Base-by-base conservation (phyloP, 257 asterid species). In the Scutellaria minor region DNA sequence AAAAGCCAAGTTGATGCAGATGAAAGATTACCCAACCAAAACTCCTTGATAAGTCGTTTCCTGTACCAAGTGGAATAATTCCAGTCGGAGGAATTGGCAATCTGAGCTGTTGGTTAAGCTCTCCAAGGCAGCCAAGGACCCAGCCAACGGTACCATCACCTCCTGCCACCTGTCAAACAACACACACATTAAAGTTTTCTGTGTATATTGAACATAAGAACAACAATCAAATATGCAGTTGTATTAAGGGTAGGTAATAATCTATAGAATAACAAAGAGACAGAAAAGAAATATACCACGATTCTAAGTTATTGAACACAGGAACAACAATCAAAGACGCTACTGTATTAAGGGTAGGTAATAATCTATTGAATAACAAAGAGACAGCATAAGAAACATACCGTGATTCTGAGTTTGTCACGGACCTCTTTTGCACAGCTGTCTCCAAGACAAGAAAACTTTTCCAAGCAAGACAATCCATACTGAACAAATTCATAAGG, bases 101-200 rank as follows among this genome's bases (percentile, higher is more conserved):
- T 45, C 96, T 83, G n/a, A n/a, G 69, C 56, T 89, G 83, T 72
- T 68, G 77, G 78, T 83, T 80, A 58, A 94, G 97, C 82, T 89
- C 92, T 65, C 97, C 99, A 56, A 94, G 87, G 78, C 99, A 94
- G 7, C 99, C 97, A 13, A 94, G 93, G 70, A 91, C 91, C 99
- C 99, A 95, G 13, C 99, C 99, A 69, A 95, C 99, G 12, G 99
- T 91, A 75, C 99, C 99, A 85, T 94, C 99, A 85, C 99, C 99
- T 68, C 99, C 99, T 50, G 99, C 99, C 56, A 90, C 97, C 98
- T 94, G 83, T 74, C 83, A 83, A 81, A 70, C 42, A 70, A 70
- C 67, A 64, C 63, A 13, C 52, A 39, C 61, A 57, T 73, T 64
- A 73, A 71, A 56, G 62, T 39, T 51, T 47, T 56, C 60, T 67